These are phyloP conservation scores for Candida suzukii DNA, from an alignment of 805 yeast species.

Conservation along the genomic window DNA sequence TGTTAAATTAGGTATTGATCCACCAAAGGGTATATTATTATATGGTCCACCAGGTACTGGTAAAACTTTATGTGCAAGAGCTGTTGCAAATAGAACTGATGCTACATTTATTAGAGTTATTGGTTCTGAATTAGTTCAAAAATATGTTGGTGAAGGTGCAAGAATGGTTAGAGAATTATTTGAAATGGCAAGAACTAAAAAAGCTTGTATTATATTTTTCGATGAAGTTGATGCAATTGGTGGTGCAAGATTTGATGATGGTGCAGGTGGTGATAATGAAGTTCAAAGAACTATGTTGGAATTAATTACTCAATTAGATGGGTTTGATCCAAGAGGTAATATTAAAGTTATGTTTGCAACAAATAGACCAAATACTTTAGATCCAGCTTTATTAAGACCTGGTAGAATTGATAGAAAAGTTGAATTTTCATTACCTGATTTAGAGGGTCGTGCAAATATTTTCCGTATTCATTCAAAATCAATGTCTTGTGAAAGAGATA, in stretches of 20 bases:
- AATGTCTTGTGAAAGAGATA: constrained; percentile 96
- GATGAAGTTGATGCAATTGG: constrained; percentile 99
- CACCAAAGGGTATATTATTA: constrained; percentile 94
- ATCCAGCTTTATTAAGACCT: constrained; percentile 95
- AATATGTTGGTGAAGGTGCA: constrained; percentile 99
- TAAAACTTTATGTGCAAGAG: constrained; percentile 96
- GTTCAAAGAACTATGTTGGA: constrained; percentile 99
- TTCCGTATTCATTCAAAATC: constrained; percentile 96
- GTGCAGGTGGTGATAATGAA: constrained; percentile 99
- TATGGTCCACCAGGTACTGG: constrained; percentile 99
- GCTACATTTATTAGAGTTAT: constrained; percentile 97
- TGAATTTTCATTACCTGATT: constrained; percentile 91
- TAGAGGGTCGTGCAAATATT: constrained; percentile 97
- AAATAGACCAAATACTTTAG: constrained; percentile 95
- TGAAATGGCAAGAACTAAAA: constrained; percentile 98
- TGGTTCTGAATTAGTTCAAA: constrained; percentile 97
- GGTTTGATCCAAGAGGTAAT: constrained; percentile 97
- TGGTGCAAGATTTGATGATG: constrained; percentile 99
- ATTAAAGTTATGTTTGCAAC: constrained; percentile 99
- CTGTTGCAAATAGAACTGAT: constrained; percentile 98
- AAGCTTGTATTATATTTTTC: constrained; percentile 95
- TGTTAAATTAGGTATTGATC: constrained; percentile 95
- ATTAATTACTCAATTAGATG: constrained; percentile 94
- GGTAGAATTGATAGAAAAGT: constrained; percentile 99
- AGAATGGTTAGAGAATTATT: constrained; percentile 98